phyloP scores from a whole-genome alignment of 106 monocot genomes.

The Acorus gramineus region DNA sequence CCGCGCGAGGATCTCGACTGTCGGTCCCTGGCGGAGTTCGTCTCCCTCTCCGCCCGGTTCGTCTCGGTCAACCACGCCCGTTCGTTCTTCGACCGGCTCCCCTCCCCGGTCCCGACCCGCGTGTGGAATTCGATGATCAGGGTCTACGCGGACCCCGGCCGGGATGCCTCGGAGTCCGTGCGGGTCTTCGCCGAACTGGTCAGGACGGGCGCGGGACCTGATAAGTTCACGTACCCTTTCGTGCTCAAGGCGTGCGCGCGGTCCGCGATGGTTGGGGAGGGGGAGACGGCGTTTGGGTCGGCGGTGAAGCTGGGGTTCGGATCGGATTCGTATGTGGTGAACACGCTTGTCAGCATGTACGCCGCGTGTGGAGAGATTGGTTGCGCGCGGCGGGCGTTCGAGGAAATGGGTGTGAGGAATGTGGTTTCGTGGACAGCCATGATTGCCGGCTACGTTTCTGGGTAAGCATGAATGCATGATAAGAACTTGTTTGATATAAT shows the following conservation, averaged over 20 bases:
- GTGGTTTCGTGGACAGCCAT: constrained; percentile 22
- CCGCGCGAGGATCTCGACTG: constrained; percentile 3
- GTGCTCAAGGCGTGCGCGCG: constrained; percentile 21
- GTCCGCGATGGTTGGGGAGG: background rate
- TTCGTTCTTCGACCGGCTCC: too few relatives aligned
- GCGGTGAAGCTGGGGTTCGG: constrained; percentile 14
- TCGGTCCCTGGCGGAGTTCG: too few relatives aligned
- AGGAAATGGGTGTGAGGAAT: constrained; percentile 22
- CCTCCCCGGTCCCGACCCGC: background rate
- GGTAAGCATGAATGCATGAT: constrained; percentile 6
- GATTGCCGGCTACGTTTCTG: constrained; percentile 20
- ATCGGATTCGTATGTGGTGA: constrained; percentile 12
- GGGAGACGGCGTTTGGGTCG: constrained; percentile 19
- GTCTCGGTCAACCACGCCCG: background rate
- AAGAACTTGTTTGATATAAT: too few relatives aligned
- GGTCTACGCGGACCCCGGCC: background rate
- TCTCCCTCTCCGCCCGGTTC: constrained; percentile 3
- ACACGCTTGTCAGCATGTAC: constrained; percentile 14
- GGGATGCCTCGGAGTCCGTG: constrained; percentile 1
- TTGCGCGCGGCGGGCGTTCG: constrained; percentile 17
- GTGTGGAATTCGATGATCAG: constrained; percentile 17
- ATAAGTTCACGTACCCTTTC: constrained; percentile 26
- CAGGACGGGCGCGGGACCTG: constrained; percentile 1
- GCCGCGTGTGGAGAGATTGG: constrained; percentile 3
- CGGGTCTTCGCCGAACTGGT: constrained; percentile 9